A percentile compares a stretch with the other conserved stretches of the same genome.
phyloP scores from a whole-genome alignment of 352 stramenopile genomes.

The Globisporangium irregulare region DNA sequence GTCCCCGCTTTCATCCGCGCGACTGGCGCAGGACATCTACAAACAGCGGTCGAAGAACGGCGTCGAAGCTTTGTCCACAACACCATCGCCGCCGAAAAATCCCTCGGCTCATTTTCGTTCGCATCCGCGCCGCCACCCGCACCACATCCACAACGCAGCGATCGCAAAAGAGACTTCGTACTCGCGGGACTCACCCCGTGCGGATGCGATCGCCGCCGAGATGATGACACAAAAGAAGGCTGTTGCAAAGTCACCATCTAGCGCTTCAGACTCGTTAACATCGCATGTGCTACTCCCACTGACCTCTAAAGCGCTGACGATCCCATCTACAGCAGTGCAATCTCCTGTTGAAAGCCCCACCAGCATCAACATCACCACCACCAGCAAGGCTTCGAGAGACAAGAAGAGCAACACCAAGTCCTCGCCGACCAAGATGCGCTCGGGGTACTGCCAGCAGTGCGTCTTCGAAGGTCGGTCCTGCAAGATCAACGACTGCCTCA shows the following conservation, averaged over 20 bases:
- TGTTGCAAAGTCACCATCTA: background rate
- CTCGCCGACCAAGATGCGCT: slow-evolving; percentile 33
- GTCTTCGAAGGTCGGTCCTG: slow-evolving; percentile 52
- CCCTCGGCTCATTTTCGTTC: no score
- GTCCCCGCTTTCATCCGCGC: slow-evolving; percentile 29
- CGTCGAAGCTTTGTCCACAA: slow-evolving; percentile 12
- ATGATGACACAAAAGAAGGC: background rate
- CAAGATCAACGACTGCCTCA: slow-evolving; percentile 64
- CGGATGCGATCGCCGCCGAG: slow-evolving; percentile 3
- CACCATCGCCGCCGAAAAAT: background rate
- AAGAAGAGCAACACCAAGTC: slow-evolving; percentile 12
- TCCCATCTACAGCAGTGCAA: background rate
- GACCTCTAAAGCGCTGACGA: background rate
- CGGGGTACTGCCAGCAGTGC: slow-evolving; percentile 58
- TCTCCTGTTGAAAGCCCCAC: background rate
- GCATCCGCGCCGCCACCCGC: slow-evolving; percentile 11
- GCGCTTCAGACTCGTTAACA: background rate
- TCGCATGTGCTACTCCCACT: slow-evolving; percentile 5
- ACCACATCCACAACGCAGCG: slow-evolving; percentile 3
- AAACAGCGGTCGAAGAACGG: slow-evolving; percentile 19
- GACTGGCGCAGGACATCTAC: slow-evolving; percentile 31
- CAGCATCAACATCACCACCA: background rate
- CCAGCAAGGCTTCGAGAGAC: slow-evolving; percentile 2
- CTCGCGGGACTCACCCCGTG: slow-evolving; percentile 17
- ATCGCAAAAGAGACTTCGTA: background rate